phyloP scores from a whole-genome alignment of 1,139 yeast genomes.

The Yamadazyma friedrichii region DNA sequence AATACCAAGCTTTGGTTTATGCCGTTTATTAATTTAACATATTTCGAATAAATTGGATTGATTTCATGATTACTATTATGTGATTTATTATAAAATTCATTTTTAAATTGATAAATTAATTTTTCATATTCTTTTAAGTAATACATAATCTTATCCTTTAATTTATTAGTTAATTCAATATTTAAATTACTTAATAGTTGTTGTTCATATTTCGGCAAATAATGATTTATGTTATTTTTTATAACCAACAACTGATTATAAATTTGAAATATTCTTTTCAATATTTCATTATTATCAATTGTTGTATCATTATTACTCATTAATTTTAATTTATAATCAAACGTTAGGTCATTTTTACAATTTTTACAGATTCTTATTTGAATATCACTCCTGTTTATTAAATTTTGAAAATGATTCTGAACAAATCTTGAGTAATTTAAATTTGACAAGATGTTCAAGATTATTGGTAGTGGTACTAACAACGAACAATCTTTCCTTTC shows the following conservation, averaged over 20 bases:
- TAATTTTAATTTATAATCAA: constrained; percentile 48
- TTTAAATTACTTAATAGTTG: constrained; percentile 8
- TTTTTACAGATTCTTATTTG: constrained; percentile 56
- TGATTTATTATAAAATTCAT: constrained; percentile 18
- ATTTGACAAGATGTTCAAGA: constrained; percentile 42
- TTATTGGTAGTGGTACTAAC: constrained; percentile 56
- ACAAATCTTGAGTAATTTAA: constrained; percentile 38
- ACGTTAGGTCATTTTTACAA: constrained; percentile 65
- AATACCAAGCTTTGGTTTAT: constrained; percentile 34
- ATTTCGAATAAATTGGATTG: constrained; percentile 14
- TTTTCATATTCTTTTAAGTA: constrained; percentile 37
- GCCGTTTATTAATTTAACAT: constrained; percentile 26
- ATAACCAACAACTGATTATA: constrained; percentile 35
- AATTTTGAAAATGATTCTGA: constrained; percentile 17
- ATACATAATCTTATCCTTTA: constrained; percentile 28
- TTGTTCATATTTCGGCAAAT: constrained; percentile 30
- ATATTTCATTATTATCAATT: constrained; percentile 5
- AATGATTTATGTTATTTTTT: constrained; percentile 30
- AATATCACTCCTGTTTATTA: constrained; percentile 14
- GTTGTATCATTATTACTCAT: neutral
- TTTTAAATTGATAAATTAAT: constrained; percentile 25
- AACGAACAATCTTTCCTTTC: constrained; percentile 58
- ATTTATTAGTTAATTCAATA: constrained; percentile 15
- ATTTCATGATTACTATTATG: constrained; percentile 14
- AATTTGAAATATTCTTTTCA: constrained; percentile 22